phyloP scores from a whole-genome alignment of 1,284 basidiomycete species.

The Leccinum fuscescens region DNA sequence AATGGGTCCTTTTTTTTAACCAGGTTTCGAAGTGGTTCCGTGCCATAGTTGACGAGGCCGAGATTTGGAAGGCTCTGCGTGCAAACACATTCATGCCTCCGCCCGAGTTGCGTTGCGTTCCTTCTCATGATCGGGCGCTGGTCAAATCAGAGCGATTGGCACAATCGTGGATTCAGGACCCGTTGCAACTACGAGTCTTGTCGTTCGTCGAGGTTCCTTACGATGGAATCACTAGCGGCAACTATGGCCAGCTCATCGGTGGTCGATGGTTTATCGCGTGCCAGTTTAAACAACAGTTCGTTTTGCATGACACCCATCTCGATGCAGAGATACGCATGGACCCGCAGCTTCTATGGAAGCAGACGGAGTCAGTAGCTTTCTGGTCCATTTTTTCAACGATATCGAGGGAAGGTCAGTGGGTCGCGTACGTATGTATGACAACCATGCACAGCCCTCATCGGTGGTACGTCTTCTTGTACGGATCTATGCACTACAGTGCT shows the following conservation, averaged over 20 bases:
- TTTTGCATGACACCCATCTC: neutral
- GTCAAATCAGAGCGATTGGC: neutral
- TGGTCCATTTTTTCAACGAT: no score
- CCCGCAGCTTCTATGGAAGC: neutral
- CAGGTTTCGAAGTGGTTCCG: constrained; percentile 1
- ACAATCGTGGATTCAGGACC: neutral
- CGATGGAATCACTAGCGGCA: neutral
- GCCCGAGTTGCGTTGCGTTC: neutral
- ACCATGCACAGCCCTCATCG: no score
- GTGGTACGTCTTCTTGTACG: no score
- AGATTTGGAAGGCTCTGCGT: neutral
- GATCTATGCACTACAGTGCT: no score
- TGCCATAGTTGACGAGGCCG: neutral
- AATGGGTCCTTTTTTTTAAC: no score
- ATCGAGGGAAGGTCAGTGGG: no score
- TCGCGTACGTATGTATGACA: no score
- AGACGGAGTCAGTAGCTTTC: neutral
- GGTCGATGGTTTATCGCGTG: neutral
- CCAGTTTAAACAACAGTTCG: neutral
- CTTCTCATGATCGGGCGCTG: neutral
- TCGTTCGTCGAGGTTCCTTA: neutral
- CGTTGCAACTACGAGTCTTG: neutral
- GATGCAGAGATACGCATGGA: neutral
- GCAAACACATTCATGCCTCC: neutral
- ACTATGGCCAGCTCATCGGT: neutral